A percentile compares a stretch with the other conserved stretches of the same genome.
Conservation (phyloP, 2,329 filamentous ascomycete genomes). For the Neofusicoccum sp. region DNA sequence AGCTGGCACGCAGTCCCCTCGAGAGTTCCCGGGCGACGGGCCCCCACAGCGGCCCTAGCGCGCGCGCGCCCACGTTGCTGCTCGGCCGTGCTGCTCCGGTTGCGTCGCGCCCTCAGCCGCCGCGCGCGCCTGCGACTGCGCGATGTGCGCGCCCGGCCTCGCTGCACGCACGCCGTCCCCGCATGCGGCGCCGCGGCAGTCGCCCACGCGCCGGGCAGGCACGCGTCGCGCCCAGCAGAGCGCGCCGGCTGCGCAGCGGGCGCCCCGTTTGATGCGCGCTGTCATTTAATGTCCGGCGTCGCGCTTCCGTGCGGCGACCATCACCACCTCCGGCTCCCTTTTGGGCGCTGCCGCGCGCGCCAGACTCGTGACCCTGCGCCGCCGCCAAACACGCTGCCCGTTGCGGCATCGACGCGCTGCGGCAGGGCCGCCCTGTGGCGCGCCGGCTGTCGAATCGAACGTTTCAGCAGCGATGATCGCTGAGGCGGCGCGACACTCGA, state of each 20-base stretch:
- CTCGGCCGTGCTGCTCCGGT: not conserved
- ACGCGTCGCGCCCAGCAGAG: too few species aligned
- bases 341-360: not conserved
- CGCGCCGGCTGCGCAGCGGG: not conserved
- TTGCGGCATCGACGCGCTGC: not conserved
- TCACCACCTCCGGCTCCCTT: constrained; percentile 1
- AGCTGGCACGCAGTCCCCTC: not conserved
- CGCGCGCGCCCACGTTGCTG: constrained; percentile 3
- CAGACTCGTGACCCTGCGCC: not conserved
- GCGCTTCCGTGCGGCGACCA: not conserved
- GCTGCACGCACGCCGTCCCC: not conserved
- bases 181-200: too few species aligned
- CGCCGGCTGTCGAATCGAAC: too few species aligned
- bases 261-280: constrained; percentile 11
- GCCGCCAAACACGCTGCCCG: not conserved
- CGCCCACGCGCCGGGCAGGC: too few species aligned
- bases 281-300: constrained; percentile 8
- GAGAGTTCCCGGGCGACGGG: not conserved
- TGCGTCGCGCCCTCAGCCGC: too few species aligned
- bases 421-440: too few species aligned
- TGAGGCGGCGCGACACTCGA: not conserved
- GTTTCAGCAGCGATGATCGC: too few species aligned
- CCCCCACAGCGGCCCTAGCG: constrained; percentile 13
- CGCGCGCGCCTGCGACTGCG: not conserved
- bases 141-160: not conserved